phyloP scores from a whole-genome alignment of 106 monocot genomes.

The Phalaenopsis aphrodite region DNA sequence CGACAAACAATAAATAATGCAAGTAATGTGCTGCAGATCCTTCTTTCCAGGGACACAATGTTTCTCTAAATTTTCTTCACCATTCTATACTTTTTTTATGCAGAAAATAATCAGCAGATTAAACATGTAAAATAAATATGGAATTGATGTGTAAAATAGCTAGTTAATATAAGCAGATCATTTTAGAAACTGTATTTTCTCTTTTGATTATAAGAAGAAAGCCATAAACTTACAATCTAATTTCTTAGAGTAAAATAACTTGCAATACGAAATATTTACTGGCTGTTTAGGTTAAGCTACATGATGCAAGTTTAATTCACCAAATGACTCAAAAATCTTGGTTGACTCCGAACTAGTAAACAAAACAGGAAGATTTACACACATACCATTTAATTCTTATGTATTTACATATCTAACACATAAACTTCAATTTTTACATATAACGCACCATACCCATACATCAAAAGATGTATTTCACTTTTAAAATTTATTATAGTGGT shows the following conservation, averaged over 20 bases:
- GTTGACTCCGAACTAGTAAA: neutral
- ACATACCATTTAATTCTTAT: too few species aligned
- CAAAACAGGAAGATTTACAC: too few species aligned
- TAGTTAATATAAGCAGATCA: neutral
- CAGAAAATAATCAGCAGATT: conserved; percentile 1
- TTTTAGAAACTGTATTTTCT: neutral
- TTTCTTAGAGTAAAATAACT: neutral
- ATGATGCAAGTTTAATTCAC: neutral
- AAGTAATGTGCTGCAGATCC: neutral
- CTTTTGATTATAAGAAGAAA: neutral
- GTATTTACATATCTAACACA: too few species aligned
- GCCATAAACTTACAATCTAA: neutral
- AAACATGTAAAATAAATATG: neutral
- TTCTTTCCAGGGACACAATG: too few species aligned
- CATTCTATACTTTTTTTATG: neutral
- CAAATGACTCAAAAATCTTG: neutral
- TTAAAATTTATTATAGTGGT: too few species aligned
- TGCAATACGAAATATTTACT: neutral
- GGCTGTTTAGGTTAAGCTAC: neutral
- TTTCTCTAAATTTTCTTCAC: too few species aligned
- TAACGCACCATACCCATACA: too few species aligned
- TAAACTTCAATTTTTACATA: too few species aligned
- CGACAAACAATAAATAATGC: too few species aligned
- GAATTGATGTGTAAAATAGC: neutral
- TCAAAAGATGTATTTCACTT: too few species aligned